A percentile compares a stretch with the other conserved stretches of the same genome.
Evolutionary conservation across 306 rosid genomes (phyloP).

Genomic region (Hylodesmum podocarpum): DNA sequence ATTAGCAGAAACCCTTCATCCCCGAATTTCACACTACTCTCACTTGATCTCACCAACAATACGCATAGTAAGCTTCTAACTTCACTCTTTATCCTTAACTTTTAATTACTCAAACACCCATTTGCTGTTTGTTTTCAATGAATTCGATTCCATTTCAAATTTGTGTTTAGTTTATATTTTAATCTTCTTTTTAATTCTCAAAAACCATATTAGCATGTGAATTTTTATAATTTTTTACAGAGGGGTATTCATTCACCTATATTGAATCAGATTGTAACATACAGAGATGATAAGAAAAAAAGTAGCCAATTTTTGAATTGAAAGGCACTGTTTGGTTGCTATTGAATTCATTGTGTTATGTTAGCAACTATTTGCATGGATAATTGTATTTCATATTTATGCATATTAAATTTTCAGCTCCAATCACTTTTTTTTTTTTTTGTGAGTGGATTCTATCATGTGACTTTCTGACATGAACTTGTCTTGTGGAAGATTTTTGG

Average conservation of each 20-base stretch:
- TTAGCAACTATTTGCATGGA: not conserved
- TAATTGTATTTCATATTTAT: not conserved
- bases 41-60: not conserved
- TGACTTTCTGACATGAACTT: not conserved
- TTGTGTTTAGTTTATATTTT: not conserved
- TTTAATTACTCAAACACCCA: not conserved
- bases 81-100: not conserved
- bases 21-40: not conserved
- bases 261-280: not conserved
- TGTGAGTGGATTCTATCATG: not conserved
- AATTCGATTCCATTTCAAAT: not conserved
- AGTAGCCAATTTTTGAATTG: not conserved
- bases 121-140: not conserved
- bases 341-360: not conserved
- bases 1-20: not conserved
- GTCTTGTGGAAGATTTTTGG: too few relatives aligned
- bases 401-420: not conserved
- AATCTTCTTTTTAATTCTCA: not conserved
- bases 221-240: not conserved
- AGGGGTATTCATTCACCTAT: not conserved
- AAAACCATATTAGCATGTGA: not conserved
- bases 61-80: slow-evolving; percentile 13
- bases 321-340: not conserved
- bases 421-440: not conserved
- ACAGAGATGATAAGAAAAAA: not conserved